Conservation (phyloP, 345 rosid genomes). For the Euphorbia lathyris region DNA sequence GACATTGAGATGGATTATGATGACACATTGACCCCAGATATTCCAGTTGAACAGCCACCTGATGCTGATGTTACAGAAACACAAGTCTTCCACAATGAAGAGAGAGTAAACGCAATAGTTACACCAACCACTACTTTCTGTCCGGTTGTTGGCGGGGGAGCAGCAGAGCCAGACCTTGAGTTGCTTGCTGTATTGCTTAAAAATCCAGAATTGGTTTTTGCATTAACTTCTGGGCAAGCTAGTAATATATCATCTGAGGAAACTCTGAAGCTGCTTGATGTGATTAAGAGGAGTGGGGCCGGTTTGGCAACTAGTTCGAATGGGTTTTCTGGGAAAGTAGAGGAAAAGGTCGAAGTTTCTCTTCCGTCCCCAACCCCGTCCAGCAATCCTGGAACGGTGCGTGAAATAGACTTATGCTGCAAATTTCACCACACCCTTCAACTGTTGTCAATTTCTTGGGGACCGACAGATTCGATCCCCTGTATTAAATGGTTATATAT, state of each 20-base stretch:
- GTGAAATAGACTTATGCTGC: slow-evolving; percentile 51
- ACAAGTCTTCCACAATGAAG: slow-evolving; percentile 41
- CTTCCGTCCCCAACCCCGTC: slow-evolving; percentile 97
- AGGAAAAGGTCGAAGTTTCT: slow-evolving; percentile 78
- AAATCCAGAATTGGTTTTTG: slow-evolving; percentile 86
- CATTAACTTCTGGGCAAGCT: slow-evolving; percentile 80
- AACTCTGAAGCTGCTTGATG: slow-evolving; percentile 75
- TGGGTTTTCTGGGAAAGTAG: slow-evolving; percentile 36
- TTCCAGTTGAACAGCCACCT: slow-evolving; percentile 81
- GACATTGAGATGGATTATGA: slow-evolving; percentile 91
- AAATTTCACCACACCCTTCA: slow-evolving; percentile 24
- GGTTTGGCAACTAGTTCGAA: slow-evolving; percentile 26
- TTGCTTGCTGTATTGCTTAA: slow-evolving; percentile 88
- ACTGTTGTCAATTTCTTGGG: slow-evolving; percentile 11
- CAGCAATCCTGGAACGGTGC: slow-evolving; percentile 89
- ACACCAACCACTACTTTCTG: slow-evolving; percentile 40
- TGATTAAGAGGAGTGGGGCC: slow-evolving; percentile 60
- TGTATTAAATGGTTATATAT: background rate
- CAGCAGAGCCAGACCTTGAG: slow-evolving; percentile 79
- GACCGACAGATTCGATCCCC: slow-evolving; percentile 12
- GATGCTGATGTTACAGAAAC: slow-evolving; percentile 54
- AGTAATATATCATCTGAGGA: slow-evolving; percentile 59
- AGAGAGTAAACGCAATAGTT: slow-evolving; percentile 19
- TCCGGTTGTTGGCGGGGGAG: slow-evolving; percentile 20
- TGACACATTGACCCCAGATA: slow-evolving; percentile 80